Percentiles rank a stretch among this genome's conserved stretches.
Evolutionary conservation across 1,284 basidiomycete genomes (phyloP).

Genomic region (Amylostereum areolatum): DNA sequence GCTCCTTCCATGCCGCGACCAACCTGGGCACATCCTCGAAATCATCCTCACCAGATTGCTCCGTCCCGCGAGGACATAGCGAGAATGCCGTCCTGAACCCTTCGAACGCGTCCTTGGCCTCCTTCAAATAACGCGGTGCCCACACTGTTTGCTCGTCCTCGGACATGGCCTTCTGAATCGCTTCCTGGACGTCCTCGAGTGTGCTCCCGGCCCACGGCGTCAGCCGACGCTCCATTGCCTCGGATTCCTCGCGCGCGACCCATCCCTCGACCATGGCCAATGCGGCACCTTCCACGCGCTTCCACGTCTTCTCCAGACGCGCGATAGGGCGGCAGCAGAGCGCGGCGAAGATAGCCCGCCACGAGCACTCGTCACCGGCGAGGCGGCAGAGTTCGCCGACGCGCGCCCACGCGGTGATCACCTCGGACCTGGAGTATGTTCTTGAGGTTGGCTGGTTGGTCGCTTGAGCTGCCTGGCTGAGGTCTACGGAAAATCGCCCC

Average conservation of each 20-base stretch:
- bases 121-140: constrained; percentile 32
- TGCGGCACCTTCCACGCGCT: constrained; percentile 55
- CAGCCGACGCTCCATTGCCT: constrained; percentile 39
- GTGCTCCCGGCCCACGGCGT: constrained; percentile 67
- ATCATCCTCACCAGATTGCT: constrained; percentile 5
- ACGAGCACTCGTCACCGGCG: constrained; percentile 69
- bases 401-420: constrained; percentile 64
- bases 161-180: constrained; percentile 30
- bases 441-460: constrained; percentile 34
- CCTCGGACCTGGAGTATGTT: constrained; percentile 63
- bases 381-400: constrained; percentile 65
- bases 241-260: constrained; percentile 40
- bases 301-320: constrained; percentile 72
- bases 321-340: constrained; percentile 68
- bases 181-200: constrained; percentile 32
- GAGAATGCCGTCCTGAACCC: constrained; percentile 43
- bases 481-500: constrained; percentile 4
- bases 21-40: constrained; percentile 45
- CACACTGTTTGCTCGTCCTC: constrained; percentile 36
- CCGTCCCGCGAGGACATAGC: constrained; percentile 41
- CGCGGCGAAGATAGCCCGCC: constrained; percentile 63
- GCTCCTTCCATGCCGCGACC: constrained; percentile 47
- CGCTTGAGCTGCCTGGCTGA: too few species aligned
- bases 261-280: constrained; percentile 57
- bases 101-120: constrained; percentile 45